Base-by-base conservation (phyloP, 2,329 filamentous ascomycete genomes). In the Cladosporium cucumerinum region DNA sequence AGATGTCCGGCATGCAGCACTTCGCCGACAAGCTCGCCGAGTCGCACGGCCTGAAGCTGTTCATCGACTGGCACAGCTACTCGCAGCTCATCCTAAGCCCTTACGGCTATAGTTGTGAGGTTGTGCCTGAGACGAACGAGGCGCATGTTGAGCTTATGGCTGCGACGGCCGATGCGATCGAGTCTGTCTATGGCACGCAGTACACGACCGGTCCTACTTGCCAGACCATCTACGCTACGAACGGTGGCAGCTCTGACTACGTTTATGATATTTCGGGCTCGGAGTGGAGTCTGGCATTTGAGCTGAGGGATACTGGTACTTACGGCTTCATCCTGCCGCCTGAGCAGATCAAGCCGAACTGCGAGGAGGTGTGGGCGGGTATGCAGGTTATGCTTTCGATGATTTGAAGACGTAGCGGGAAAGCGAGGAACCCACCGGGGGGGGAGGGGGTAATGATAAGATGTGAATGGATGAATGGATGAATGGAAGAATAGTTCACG, bases 31-130 rank as follows among this genome's bases (percentile, higher is more conserved):
- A 62, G 48, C 49, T 65, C 1, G 60, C 66, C 10, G 36, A 32
- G 5, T 43, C 43, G 2, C 63, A 67, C 36, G 63, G 61, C 25
- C 28, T 89, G 43, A 83, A 85, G 71, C 78, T 88, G 1, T 89
- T 84, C 74, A 85, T 89, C 67, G 87, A 89, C 75, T 85, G 84
- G 72, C 87, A 89, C 75, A 82, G 85, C 0, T 89, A 87, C 75
- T 83, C 81, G 5, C 86, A 89, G 69, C 77, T 85, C n/a, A 82
- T 87, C 63, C 79, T 85, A 64, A 80, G 82, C 32, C 83, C 79
- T 1, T 88, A 87, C 70, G 86, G 86, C 32, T 88, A 86, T 74
- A 82, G 82, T 3, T 89, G 86, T 78, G 76, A 76, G 16, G 78
- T 73, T n/a, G 58, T 64, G 2, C 72, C 77, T 11, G 72, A 83